These are phyloP conservation scores for Lithospermum erythrorhizon DNA, from an alignment of 257 asterid species.

Conservation along the genomic window DNA sequence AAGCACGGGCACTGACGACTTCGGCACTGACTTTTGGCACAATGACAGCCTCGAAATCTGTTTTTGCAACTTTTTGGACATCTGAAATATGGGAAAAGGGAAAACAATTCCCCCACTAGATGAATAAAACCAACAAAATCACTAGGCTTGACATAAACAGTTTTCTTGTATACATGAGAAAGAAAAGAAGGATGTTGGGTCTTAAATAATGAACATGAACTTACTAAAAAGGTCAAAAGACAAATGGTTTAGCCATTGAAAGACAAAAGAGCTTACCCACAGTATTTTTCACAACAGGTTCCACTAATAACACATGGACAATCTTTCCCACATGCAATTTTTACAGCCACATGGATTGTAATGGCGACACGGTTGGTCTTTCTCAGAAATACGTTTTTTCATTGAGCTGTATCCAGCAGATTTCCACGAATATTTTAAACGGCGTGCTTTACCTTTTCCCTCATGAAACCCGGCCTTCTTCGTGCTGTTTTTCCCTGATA, in stretches of 20 bases:
- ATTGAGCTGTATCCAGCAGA: constrained; percentile 74
- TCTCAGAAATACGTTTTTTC: constrained; percentile 81
- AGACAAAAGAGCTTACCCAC: constrained; percentile 58
- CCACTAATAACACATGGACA: constrained; percentile 82
- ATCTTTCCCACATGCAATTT: constrained; percentile 82
- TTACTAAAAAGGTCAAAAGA: background rate
- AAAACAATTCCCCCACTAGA: background rate
- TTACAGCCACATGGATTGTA: constrained; percentile 91
- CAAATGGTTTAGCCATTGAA: background rate
- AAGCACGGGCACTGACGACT: constrained; percentile 99
- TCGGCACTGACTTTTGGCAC: constrained; percentile 96
- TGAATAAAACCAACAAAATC: no score
- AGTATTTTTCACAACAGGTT: constrained; percentile 90
- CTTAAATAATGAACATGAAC: no score
- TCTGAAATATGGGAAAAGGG: constrained; percentile 25
- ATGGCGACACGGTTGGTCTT: constrained; percentile 91
- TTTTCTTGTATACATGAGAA: no score
- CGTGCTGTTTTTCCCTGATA: constrained; percentile 66
- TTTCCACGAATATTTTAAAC: constrained; percentile 86
- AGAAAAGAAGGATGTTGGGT: no score
- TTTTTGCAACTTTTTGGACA: constrained; percentile 95
- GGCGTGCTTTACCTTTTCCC: constrained; percentile 92
- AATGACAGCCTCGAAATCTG: constrained; percentile 94
- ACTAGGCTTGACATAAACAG: no score
- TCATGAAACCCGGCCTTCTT: constrained; percentile 80